Conservation (phyloP, 1,284 basidiomycete species). For the Trichosporon inkin region DNA sequence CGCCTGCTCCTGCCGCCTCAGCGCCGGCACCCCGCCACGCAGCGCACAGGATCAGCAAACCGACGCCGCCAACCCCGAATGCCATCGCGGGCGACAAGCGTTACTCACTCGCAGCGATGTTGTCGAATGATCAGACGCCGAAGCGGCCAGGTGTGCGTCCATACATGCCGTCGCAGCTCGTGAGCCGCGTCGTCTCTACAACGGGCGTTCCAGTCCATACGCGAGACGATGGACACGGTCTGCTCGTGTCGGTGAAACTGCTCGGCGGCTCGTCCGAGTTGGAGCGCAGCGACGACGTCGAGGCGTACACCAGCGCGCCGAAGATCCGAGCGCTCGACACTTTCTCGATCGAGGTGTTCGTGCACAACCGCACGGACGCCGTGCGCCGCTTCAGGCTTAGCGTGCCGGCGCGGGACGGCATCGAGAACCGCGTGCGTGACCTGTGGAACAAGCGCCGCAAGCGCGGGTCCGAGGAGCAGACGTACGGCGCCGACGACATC, state of each 20-base stretch:
- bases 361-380: slow-evolving; percentile 76
- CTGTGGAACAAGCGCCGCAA: slow-evolving; percentile 24
- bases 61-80: slow-evolving; percentile 26
- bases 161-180: slow-evolving; percentile 19
- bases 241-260: slow-evolving; percentile 71
- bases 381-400: slow-evolving; percentile 71
- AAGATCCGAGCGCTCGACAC: slow-evolving; percentile 57
- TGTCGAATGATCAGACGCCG: slow-evolving; percentile 13
- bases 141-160: slow-evolving; percentile 2
- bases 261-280: slow-evolving; percentile 58
- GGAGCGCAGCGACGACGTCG: slow-evolving; percentile 57
- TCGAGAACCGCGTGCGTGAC: slow-evolving; percentile 37
- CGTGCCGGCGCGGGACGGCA: slow-evolving; percentile 58
- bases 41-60: slow-evolving; percentile 12
- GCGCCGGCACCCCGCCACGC: slow-evolving; percentile 12
- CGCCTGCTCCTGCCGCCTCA: slow-evolving; percentile 14
- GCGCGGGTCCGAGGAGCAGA: slow-evolving; percentile 20
- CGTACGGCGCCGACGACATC: slow-evolving; percentile 39
- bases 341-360: slow-evolving; percentile 81
- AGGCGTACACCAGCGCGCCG: neutral
- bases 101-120: slow-evolving; percentile 42
- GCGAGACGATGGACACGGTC: slow-evolving; percentile 27
- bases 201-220: neutral
- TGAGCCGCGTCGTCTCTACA: slow-evolving; percentile 14
- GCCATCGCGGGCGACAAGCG: slow-evolving; percentile 50